phyloP scores from a whole-genome alignment of 306 rosid genomes.

The Medicago arabica region DNA sequence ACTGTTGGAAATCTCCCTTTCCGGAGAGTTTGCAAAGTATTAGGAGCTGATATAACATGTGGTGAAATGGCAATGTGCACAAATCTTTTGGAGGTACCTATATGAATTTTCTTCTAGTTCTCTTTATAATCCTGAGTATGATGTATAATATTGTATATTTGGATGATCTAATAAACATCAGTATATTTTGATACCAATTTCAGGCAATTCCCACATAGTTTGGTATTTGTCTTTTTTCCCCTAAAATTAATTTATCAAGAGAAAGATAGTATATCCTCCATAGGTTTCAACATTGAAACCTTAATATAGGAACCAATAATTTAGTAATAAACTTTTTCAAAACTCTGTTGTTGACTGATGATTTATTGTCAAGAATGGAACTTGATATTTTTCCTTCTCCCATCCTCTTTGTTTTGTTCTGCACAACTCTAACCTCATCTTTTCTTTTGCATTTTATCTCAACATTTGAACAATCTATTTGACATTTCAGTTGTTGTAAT shows the following conservation, averaged over 20 bases:
- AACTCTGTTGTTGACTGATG: constrained; percentile 23
- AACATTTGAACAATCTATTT: constrained; percentile 14
- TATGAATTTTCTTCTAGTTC: constrained; percentile 36
- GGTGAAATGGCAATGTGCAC: constrained; percentile 99
- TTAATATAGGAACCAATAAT: constrained; percentile 16
- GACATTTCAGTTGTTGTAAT: constrained; percentile 4
- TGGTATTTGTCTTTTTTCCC: background rate
- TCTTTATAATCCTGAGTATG: constrained; percentile 13
- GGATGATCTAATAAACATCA: background rate
- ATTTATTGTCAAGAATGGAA: constrained; percentile 23
- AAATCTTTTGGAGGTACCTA: constrained; percentile 85
- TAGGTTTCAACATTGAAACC: constrained; percentile 10
- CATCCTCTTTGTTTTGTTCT: background rate
- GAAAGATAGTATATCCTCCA: constrained; percentile 14
- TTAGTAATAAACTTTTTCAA: constrained; percentile 3
- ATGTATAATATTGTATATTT: constrained; percentile 20
- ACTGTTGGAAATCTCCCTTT: constrained; percentile 98
- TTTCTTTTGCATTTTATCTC: background rate
- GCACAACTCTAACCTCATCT: background rate
- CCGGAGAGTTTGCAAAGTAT: constrained; percentile 91
- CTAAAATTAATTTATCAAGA: constrained; percentile 7
- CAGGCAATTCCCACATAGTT: background rate
- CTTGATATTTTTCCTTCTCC: background rate
- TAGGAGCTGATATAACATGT: constrained; percentile 91
- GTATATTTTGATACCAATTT: constrained; percentile 10